Conservation (phyloP, 2,329 filamentous ascomycete genomes). For the Huntiella savannae region DNA sequence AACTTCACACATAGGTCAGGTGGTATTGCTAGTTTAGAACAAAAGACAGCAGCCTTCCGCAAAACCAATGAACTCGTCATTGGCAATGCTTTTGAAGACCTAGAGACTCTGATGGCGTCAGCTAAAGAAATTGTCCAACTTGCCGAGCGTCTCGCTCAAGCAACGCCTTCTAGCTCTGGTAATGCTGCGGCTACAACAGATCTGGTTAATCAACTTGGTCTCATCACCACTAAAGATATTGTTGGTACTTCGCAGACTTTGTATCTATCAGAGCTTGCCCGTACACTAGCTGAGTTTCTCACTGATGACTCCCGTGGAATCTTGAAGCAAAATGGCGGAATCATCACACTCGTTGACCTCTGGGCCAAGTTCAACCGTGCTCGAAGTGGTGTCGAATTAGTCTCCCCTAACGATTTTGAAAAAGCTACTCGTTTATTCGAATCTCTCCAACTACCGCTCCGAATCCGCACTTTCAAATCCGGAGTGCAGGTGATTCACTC, state of each 20-base stretch:
- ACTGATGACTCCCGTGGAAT: conserved; percentile 69
- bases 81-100: conserved; percentile 82
- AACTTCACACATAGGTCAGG: conserved; percentile 35
- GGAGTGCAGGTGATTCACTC: conserved; percentile 89
- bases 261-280: conserved; percentile 72
- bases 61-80: conserved; percentile 90
- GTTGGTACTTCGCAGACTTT: conserved; percentile 63
- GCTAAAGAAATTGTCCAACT: conserved; percentile 91
- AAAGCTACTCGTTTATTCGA: conserved; percentile 82
- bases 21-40: conserved; percentile 83
- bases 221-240: conserved; percentile 92
- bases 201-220: conserved; percentile 49
- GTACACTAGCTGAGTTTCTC: conserved; percentile 73
- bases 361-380: conserved; percentile 93
- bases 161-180: conserved; percentile 14
- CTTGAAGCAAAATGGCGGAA: conserved; percentile 62
- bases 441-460: conserved; percentile 65
- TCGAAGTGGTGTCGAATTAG: conserved; percentile 79
- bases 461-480: conserved; percentile 74
- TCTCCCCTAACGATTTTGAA: conserved; percentile 80
- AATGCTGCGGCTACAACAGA: conserved; percentile 52
- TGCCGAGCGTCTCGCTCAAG: conserved; percentile 63
- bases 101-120: conserved; percentile 92
- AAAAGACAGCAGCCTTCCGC: conserved; percentile 62
- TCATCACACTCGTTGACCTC: conserved; percentile 74